These are phyloP conservation scores for Arthroderma uncinatum DNA, from an alignment of 2,329 filamentous ascomycete genomes.

Conservation along the genomic window DNA sequence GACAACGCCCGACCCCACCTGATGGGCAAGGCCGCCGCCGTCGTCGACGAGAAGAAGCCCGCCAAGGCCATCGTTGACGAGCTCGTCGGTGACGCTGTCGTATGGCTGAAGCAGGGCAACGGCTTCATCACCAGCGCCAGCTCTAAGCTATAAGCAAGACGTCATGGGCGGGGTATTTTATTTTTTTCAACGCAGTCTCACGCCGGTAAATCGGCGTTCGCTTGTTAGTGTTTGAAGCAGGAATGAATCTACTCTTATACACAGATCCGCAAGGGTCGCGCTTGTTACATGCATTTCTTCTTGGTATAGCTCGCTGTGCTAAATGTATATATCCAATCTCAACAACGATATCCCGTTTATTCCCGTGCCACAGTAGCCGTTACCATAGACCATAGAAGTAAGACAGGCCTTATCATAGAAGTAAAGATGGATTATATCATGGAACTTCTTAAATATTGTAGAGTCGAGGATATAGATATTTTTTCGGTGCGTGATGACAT, in stretches of 20 bases:
- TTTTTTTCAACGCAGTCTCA: background rate
- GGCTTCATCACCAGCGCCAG: conserved; percentile 45
- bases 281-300: background rate
- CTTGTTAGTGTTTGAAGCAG: background rate
- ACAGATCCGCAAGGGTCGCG: background rate
- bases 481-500: background rate
- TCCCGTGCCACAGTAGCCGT: too few relatives aligned
- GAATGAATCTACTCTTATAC: background rate
- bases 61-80: conserved; percentile 92
- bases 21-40: conserved; percentile 94
- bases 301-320: background rate
- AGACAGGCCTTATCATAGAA: too few relatives aligned
- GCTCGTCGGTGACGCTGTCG: conserved; percentile 72
- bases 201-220: background rate
- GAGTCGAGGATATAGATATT: too few relatives aligned
- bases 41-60: conserved; percentile 82
- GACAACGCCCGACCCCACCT: conserved; percentile 84
- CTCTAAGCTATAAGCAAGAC: conserved; percentile 53
- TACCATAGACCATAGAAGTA: too few relatives aligned
- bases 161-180: background rate
- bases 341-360: background rate
- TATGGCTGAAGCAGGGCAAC: conserved; percentile 56
- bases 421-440: background rate
- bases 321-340: background rate
- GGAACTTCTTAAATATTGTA: too few relatives aligned